phyloP scores from a whole-genome alignment of 306 rosid species.

The Ormosia semicastrata region DNA sequence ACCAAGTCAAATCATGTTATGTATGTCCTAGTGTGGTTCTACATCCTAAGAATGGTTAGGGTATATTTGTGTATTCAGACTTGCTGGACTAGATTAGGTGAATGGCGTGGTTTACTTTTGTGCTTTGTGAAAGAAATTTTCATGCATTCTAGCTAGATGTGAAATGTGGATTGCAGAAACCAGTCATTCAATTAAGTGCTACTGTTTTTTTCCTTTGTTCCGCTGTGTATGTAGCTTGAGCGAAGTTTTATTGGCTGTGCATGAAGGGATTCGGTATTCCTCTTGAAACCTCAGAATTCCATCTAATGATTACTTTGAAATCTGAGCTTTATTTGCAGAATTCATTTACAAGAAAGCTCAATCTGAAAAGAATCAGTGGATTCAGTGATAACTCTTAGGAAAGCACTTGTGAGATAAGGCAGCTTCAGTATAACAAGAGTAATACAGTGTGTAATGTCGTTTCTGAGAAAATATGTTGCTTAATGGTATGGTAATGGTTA shows the following conservation, averaged over 20 bases:
- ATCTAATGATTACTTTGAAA: not conserved
- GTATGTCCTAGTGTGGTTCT: not conserved
- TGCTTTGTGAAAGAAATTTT: not conserved
- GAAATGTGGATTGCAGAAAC: not conserved
- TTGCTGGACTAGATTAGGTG: not conserved
- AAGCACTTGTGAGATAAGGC: too few relatives aligned
- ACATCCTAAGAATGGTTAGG: not conserved
- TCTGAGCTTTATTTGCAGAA: not conserved
- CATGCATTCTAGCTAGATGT: not conserved
- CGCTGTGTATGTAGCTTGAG: too few relatives aligned
- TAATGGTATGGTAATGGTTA: too few relatives aligned
- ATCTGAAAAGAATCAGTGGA: not conserved
- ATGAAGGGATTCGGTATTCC: not conserved
- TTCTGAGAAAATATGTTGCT: too few relatives aligned
- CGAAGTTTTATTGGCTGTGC: not conserved
- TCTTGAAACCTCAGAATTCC: not conserved
- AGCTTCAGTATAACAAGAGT: too few relatives aligned
- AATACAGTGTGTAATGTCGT: too few relatives aligned
- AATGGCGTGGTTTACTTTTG: not conserved
- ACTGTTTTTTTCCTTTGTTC: too few relatives aligned
- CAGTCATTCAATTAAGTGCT: too few relatives aligned
- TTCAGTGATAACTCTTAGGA: too few relatives aligned
- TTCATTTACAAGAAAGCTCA: not conserved
- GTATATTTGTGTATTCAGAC: not conserved
- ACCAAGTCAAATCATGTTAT: not conserved